These are phyloP conservation scores for Cryphonectria japonica DNA, from an alignment of 2,329 filamentous ascomycete species.

Conservation along the genomic window DNA sequence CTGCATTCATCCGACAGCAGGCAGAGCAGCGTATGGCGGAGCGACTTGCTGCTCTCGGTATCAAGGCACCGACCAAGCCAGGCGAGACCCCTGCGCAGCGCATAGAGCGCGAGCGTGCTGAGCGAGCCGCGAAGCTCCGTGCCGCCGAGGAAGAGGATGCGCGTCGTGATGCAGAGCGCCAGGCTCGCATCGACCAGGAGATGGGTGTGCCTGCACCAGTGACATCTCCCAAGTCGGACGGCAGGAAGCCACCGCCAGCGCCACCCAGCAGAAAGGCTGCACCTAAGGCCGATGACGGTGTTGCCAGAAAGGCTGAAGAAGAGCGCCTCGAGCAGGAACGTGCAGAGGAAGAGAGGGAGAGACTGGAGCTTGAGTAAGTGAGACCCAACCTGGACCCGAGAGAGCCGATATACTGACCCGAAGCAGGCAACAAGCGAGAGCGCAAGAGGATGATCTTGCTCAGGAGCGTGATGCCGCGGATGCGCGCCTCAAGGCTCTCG, in stretches of 20 bases:
- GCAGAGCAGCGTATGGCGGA: slow-evolving; percentile 97
- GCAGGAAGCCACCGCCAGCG: slow-evolving; percentile 69
- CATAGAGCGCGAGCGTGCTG: slow-evolving; percentile 83
- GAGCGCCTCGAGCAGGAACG: slow-evolving; percentile 72
- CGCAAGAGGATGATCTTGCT: slow-evolving; percentile 79
- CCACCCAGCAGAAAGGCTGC: slow-evolving; percentile 76
- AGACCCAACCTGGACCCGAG: slow-evolving; percentile 25
- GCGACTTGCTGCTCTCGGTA: slow-evolving; percentile 87
- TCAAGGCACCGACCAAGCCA: slow-evolving; percentile 79
- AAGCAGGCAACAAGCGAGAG: slow-evolving; percentile 70
- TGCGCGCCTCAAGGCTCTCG: slow-evolving; percentile 82
- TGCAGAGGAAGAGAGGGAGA: slow-evolving; percentile 74
- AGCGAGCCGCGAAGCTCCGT: slow-evolving; percentile 82
- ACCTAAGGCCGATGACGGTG: slow-evolving; percentile 63
- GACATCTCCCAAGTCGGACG: slow-evolving; percentile 47
- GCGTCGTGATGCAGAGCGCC: slow-evolving; percentile 83
- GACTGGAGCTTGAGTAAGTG: slow-evolving; percentile 81
- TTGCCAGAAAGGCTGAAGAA: slow-evolving; percentile 66
- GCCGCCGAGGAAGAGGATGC: slow-evolving; percentile 95
- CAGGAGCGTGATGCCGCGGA: slow-evolving; percentile 80
- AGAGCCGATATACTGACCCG: slow-evolving; percentile 35
- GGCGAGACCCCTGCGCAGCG: slow-evolving; percentile 83
- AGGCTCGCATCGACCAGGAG: slow-evolving; percentile 81
- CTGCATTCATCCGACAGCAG: slow-evolving; percentile 95
- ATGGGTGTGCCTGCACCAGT: slow-evolving; percentile 62